Evolutionary conservation across 108 stramenopile species (phyloP).

Genomic region (Halocafeteria seosinensis): DNA sequence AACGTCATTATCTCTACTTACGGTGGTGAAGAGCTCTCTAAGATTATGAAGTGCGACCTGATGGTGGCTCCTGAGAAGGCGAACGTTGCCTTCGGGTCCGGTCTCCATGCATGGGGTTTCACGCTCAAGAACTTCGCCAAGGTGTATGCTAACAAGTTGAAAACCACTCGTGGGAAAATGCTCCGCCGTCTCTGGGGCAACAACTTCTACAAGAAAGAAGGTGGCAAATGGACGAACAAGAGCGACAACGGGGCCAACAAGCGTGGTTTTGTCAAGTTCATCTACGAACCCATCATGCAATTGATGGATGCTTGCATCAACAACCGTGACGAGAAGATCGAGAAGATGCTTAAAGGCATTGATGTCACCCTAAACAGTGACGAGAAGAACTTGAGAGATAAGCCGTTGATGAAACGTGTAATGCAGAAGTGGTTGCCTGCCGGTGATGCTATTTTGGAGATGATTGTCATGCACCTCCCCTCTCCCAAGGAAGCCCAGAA

Average conservation of each 20-base stretch:
- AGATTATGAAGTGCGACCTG: slow-evolving; percentile 57
- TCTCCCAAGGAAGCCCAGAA: slow-evolving; percentile 81
- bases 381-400: slow-evolving; percentile 76
- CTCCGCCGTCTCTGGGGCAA: slow-evolving; percentile 98
- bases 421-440: slow-evolving; percentile 99
- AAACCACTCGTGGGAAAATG: slow-evolving; percentile 88
- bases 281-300: slow-evolving; percentile 90
- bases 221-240: slow-evolving; percentile 72
- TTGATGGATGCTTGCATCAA: slow-evolving; percentile 96
- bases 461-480: slow-evolving; percentile 98
- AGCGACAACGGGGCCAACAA: slow-evolving; percentile 57
- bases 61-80: slow-evolving; percentile 96
- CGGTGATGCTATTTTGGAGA: slow-evolving; percentile 96
- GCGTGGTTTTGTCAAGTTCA: slow-evolving; percentile 98
- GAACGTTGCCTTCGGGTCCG: slow-evolving; percentile 97
- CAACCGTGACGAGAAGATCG: slow-evolving; percentile 84
- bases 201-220: slow-evolving; percentile 77
- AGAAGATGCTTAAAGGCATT: slow-evolving; percentile 97
- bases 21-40: slow-evolving; percentile 60
- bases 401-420: slow-evolving; percentile 94
- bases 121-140: slow-evolving; percentile 95
- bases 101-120: slow-evolving; percentile 99
- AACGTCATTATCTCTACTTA: slow-evolving; percentile 99
- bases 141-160: slow-evolving; percentile 95
- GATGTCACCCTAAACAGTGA: slow-evolving; percentile 80